Evolutionary conservation across 139 green algal species (phyloP).

Genomic region (Chlamydomonas schloesseri): DNA sequence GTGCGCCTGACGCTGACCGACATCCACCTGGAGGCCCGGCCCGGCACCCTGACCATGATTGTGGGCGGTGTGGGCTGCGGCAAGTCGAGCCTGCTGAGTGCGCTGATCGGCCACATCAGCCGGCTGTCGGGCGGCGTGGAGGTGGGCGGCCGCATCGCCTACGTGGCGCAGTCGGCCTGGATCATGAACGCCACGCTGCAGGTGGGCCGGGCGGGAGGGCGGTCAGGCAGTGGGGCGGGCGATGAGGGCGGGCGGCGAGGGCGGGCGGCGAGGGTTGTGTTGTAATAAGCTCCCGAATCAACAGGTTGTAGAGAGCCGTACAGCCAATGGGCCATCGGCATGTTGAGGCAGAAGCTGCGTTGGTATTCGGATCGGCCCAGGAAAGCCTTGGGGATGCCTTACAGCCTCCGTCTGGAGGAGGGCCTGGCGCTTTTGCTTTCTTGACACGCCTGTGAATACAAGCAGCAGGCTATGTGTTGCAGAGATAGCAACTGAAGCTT

Average conservation of each 20-base stretch:
- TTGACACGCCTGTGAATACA: too few species aligned
- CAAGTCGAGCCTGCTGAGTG: slow-evolving; percentile 83
- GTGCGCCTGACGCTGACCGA: slow-evolving; percentile 52
- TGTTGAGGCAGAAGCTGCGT: too few species aligned
- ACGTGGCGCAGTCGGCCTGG: slow-evolving; percentile 89
- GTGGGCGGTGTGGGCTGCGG: slow-evolving; percentile 87
- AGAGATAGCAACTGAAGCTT: too few species aligned
- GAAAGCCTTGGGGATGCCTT: too few species aligned
- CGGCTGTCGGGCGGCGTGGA: slow-evolving; percentile 50
- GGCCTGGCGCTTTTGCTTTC: too few species aligned
- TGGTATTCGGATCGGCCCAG: too few species aligned
- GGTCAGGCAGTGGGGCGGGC: too few species aligned
- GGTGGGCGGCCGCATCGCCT: slow-evolving; percentile 78
- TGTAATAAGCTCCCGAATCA: too few species aligned
- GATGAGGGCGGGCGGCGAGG: not conserved
- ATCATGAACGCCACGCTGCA: slow-evolving; percentile 92
- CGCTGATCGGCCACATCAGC: slow-evolving; percentile 84
- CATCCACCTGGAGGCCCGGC: not conserved
- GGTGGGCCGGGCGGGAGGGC: slow-evolving; percentile 13
- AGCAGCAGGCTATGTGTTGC: too few species aligned
- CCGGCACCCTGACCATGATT: slow-evolving; percentile 80
- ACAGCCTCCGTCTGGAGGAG: too few species aligned
- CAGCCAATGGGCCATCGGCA: too few species aligned
- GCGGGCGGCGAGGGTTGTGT: not conserved
- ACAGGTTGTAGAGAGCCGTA: too few species aligned